Conservation (phyloP, 139 green algal species). For the Desmodesmus armatus region DNA sequence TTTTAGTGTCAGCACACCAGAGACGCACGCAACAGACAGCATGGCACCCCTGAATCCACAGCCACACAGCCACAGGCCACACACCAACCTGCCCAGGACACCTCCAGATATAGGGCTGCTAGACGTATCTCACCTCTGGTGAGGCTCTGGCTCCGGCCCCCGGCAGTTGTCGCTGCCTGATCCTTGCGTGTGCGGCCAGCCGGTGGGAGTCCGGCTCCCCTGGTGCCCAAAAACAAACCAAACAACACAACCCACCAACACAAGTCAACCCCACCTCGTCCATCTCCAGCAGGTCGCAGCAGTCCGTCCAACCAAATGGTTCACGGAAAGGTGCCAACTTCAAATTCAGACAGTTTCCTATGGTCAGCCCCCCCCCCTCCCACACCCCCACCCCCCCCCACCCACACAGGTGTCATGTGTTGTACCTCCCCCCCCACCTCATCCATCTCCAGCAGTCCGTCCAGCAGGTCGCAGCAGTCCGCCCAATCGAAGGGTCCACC, state of each 20-base stretch:
- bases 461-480: constrained; percentile 80
- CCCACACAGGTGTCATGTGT: not conserved
- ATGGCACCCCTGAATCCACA: not conserved
- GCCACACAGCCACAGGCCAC: not conserved
- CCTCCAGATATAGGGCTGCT: not conserved
- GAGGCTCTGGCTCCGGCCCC: not conserved
- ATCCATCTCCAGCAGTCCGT: constrained; percentile 82
- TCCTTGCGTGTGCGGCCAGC: too few species aligned
- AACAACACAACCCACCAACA: too few species aligned
- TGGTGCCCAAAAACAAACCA: too few species aligned
- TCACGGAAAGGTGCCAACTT: not conserved
- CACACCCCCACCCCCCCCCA: not conserved
- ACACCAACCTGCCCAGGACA: not conserved
- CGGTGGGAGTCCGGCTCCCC: too few species aligned
- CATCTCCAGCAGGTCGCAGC: not conserved
- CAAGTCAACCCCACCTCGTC: too few species aligned
- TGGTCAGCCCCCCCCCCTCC: not conserved
- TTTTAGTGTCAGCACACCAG: not conserved
- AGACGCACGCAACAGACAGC: not conserved
- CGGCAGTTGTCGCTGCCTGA: too few species aligned
- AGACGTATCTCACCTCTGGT: not conserved
- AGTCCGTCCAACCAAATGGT: not conserved
- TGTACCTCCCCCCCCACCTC: not conserved
- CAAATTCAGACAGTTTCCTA: not conserved
- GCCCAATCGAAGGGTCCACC: not conserved